A percentile compares a stretch with the other conserved stretches of the same genome.
These are phyloP conservation scores for Candida montana DNA, from an alignment of 805 yeast species.

Conservation along the genomic window DNA sequence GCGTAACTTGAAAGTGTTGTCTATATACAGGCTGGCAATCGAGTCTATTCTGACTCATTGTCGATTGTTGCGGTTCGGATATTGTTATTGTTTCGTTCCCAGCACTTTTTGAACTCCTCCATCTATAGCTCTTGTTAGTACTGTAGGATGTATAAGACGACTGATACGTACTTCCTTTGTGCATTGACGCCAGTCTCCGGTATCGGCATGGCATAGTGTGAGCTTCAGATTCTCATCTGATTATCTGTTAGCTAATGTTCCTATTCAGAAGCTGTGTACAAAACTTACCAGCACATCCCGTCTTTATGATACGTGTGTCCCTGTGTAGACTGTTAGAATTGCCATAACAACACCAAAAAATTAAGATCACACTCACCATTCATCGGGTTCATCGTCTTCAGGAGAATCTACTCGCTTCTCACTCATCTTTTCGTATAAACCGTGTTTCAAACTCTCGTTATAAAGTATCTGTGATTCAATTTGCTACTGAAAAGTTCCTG, in stretches of 20 bases:
- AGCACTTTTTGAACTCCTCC: slow-evolving; percentile 38
- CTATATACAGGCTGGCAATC: not conserved
- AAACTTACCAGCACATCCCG: slow-evolving; percentile 62
- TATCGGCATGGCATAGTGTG: slow-evolving; percentile 76
- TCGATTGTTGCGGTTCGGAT: slow-evolving; percentile 33
- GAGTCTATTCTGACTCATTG: slow-evolving; percentile 10
- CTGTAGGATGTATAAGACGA: too few relatives aligned
- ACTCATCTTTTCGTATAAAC: too few relatives aligned
- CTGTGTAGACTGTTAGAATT: slow-evolving; percentile 24
- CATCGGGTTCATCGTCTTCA: slow-evolving; percentile 63
- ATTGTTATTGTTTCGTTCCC: slow-evolving; percentile 36
- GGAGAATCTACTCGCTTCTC: slow-evolving; percentile 10
- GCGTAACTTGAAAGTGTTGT: too few relatives aligned
- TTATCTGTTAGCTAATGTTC: too few relatives aligned
- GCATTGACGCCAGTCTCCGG: slow-evolving; percentile 77
- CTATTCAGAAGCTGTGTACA: too few relatives aligned
- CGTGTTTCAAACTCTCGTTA: too few relatives aligned
- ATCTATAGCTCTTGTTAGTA: slow-evolving; percentile 25
- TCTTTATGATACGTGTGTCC: slow-evolving; percentile 67
- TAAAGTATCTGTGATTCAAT: too few relatives aligned
- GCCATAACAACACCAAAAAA: too few relatives aligned
- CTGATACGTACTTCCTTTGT: slow-evolving; percentile 49
- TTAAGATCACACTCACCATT: slow-evolving; percentile 38
- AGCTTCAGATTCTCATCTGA: slow-evolving; percentile 65
- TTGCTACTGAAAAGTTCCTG: too few relatives aligned